Base-by-base conservation (phyloP, 2,329 filamentous ascomycete genomes). In the Ophiostoma pallidulum region DNA sequence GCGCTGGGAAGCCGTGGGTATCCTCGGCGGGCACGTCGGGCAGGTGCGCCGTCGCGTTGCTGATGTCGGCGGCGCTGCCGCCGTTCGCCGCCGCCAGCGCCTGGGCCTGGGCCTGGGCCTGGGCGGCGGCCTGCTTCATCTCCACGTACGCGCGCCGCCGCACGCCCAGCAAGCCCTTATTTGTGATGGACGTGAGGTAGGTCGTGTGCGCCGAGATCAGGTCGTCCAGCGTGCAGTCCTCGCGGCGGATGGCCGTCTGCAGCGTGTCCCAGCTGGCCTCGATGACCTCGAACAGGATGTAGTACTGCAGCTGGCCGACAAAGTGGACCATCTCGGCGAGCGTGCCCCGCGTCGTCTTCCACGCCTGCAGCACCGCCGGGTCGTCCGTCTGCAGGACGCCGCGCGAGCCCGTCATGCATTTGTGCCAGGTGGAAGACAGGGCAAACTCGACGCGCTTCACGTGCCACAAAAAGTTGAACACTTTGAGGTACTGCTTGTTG, bases 321-420 rank as follows among this genome's bases (percentile, higher is more conserved):
- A 98, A 97, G 64, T 98, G 94, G 14, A 97, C 87, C 92, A 98
- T 98, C 65, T 98, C 94, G 12, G 91, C 90, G 32, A 97, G 80
- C 16, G 83, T 82, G 50, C 90, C 92, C 49, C 91, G 77, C 4
- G 90, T 94, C 13, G 77, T 80, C 62, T 95, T 96, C 92, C 92
- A 98, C 45, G 91, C 85, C 51, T 81, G 71, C 24, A 77, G 77
- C 20, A 94, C 79, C 51, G 78, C 77, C 3, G 68, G 62, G 42
- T 88, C 82, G 4, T 85, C 77, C 28, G 78, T 84, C 52, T 85
- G 83, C 7, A 98, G 76, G 1, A 97, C 89, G n/a, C 91, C 89
- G 51, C 92, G 78, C 4, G 90, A 81, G 38, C 92, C 92, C 0
- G 92, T 98, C 81, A 96, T 97, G 65, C 86, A 94, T 55, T 90